A percentile compares a stretch with the other conserved stretches of the same genome.
Evolutionary conservation across 1,284 basidiomycete genomes (phyloP).

Genomic region (Papiliotrema terrestris): DNA sequence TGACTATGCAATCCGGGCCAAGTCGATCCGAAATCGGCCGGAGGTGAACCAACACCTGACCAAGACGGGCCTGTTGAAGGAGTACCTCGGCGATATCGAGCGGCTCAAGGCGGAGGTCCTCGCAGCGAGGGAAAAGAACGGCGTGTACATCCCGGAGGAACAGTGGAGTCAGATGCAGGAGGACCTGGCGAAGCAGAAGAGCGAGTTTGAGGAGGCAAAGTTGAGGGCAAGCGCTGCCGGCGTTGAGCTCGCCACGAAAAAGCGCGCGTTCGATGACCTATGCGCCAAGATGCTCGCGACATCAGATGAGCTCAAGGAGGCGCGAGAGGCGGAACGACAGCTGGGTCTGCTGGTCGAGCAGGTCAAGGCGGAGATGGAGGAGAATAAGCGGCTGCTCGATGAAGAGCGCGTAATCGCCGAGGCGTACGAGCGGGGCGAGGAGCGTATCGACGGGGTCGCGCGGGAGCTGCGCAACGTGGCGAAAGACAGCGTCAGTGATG

Average conservation of each 20-base stretch:
- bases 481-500: constrained; percentile 66
- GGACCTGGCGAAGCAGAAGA: constrained; percentile 70
- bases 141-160: constrained; percentile 86
- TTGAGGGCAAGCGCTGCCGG: constrained; percentile 79
- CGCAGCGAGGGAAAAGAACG: constrained; percentile 89
- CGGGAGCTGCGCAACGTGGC: constrained; percentile 63
- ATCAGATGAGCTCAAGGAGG: constrained; percentile 66
- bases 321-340: constrained; percentile 52
- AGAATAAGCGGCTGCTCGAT: constrained; percentile 59
- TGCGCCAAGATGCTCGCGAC: constrained; percentile 69
- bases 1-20: constrained; percentile 94
- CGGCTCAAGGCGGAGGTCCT: constrained; percentile 81
- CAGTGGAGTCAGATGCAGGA: constrained; percentile 77
- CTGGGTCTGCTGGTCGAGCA: constrained; percentile 58
- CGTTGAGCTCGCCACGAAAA: constrained; percentile 70
- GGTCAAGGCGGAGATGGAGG: constrained; percentile 59
- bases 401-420: constrained; percentile 73
- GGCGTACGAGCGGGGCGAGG: constrained; percentile 74
- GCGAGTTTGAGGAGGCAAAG: constrained; percentile 73
- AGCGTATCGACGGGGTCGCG: constrained; percentile 66
- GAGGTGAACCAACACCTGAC: constrained; percentile 94
- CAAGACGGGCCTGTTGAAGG: constrained; percentile 85
- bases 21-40: constrained; percentile 92
- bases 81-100: constrained; percentile 94
- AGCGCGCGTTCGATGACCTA: constrained; percentile 86